These are phyloP conservation scores for Kokia cookei DNA, from an alignment of 441 rosid species.

Conservation along the genomic window DNA sequence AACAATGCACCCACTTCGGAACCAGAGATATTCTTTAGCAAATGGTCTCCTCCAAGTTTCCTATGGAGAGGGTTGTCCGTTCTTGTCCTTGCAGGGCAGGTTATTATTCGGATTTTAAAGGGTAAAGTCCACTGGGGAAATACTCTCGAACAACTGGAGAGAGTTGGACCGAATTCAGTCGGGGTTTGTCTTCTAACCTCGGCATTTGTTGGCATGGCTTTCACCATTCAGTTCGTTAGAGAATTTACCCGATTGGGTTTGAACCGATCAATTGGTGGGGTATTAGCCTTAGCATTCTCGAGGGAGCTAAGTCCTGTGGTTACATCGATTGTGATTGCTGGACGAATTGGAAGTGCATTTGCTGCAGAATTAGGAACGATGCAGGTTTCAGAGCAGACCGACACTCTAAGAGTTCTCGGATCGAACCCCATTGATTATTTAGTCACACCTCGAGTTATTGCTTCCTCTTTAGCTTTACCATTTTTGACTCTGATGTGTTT, in stretches of 20 bases:
- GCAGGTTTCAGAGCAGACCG: constrained; percentile 81
- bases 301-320: constrained; percentile 78
- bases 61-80: constrained; percentile 72
- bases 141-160: constrained; percentile 66
- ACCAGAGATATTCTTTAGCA: constrained; percentile 29
- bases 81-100: constrained; percentile 62
- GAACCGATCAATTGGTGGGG: constrained; percentile 67
- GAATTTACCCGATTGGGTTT: constrained; percentile 66
- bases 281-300: constrained; percentile 68
- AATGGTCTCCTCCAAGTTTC: constrained; percentile 58
- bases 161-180: constrained; percentile 67
- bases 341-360: constrained; percentile 74
- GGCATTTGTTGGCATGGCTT: constrained; percentile 79
- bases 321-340: constrained; percentile 67
- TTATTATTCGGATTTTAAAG: constrained; percentile 37
- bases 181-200: constrained; percentile 77
- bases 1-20: constrained; percentile 24
- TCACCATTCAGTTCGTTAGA: constrained; percentile 76
- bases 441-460: constrained; percentile 62
- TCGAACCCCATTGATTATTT: constrained; percentile 63
- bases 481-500: constrained; percentile 72
- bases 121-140: constrained; percentile 69
- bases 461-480: constrained; percentile 54
- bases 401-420: constrained; percentile 60
- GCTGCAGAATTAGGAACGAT: constrained; percentile 76